phyloP scores from a whole-genome alignment of 2,329 filamentous ascomycete genomes.

The Talaromyces islandicus region DNA sequence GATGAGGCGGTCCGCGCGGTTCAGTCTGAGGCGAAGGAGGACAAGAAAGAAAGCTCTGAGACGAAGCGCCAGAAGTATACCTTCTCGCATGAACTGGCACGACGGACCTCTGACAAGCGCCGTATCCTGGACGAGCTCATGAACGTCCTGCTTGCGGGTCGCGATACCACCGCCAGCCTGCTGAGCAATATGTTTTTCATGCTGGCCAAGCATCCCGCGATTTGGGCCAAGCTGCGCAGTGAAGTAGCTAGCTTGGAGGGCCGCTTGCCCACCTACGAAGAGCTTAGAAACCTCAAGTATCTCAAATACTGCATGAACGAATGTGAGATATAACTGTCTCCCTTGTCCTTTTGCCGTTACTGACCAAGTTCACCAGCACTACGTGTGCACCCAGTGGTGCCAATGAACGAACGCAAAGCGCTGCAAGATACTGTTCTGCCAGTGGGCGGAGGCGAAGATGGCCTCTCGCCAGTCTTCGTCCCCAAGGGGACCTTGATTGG shows the following conservation, averaged over 20 bases:
- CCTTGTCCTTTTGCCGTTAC: neutral
- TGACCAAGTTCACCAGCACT: conserved; percentile 16
- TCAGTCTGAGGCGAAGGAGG: conserved; percentile 38
- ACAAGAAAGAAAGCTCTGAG: conserved; percentile 14
- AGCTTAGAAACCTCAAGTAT: conserved; percentile 24
- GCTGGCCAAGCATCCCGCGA: conserved; percentile 33
- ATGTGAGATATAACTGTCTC: conserved; percentile 13
- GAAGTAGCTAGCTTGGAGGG: conserved; percentile 9
- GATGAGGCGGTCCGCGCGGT: conserved; percentile 60
- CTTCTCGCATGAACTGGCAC: conserved; percentile 53
- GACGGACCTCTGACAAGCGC: conserved; percentile 41
- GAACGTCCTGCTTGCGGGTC: conserved; percentile 47
- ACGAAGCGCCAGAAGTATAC: conserved; percentile 38
- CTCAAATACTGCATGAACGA: conserved; percentile 35
- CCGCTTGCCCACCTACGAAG: conserved; percentile 16
- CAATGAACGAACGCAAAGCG: conserved; percentile 38
- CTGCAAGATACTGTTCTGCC: conserved; percentile 38
- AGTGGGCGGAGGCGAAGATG: conserved; percentile 56
- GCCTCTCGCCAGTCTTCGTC: conserved; percentile 55
- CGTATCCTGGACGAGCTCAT: conserved; percentile 44
- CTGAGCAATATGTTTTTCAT: conserved; percentile 41
- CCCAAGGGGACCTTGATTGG: conserved; percentile 59
- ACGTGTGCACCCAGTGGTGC: conserved; percentile 42
- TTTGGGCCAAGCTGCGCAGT: conserved; percentile 32
- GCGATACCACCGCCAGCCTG: conserved; percentile 47